Percentiles rank a stretch among this genome's conserved stretches.
Conservation (phyloP, 2,329 filamentous ascomycete genomes). For the Fusarium verrucosum region DNA sequence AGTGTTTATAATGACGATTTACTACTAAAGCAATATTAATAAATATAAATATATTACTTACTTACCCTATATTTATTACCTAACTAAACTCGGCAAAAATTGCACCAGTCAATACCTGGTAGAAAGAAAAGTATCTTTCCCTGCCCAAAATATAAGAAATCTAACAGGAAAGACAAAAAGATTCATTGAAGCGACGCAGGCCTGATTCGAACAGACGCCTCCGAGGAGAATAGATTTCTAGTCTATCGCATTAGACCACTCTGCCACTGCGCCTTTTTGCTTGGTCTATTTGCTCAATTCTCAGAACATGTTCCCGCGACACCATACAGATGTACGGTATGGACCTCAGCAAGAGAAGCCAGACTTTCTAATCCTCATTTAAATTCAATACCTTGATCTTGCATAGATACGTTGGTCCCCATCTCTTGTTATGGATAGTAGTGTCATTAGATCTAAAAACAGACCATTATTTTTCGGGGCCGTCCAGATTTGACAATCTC, state of each 20-base stretch:
- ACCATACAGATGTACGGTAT: too few species aligned
- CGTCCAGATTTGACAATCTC: background rate
- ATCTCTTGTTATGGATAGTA: background rate
- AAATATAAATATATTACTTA: too few species aligned
- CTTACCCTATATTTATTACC: background rate
- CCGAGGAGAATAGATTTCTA: constrained; percentile 31
- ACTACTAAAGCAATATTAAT: too few species aligned
- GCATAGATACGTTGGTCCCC: too few species aligned
- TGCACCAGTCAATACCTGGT: too few species aligned
- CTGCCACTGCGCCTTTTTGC: constrained; percentile 24
- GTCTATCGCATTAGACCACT: constrained; percentile 31
- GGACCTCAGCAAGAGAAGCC: too few species aligned
- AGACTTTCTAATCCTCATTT: too few species aligned
- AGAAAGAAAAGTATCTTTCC: too few species aligned
- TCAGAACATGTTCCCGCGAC: background rate
- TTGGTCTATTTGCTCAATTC: background rate
- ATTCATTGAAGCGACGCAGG: constrained; percentile 40
- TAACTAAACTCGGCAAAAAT: background rate
- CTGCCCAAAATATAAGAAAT: fast-evolving
- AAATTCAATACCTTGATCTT: background rate
- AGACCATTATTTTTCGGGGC: background rate
- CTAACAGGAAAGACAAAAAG: background rate
- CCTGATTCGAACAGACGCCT: constrained; percentile 30
- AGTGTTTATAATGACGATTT: too few species aligned
- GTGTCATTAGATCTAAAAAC: background rate